phyloP scores from a whole-genome alignment of 257 asterid genomes.

The Echium plantagineum region DNA sequence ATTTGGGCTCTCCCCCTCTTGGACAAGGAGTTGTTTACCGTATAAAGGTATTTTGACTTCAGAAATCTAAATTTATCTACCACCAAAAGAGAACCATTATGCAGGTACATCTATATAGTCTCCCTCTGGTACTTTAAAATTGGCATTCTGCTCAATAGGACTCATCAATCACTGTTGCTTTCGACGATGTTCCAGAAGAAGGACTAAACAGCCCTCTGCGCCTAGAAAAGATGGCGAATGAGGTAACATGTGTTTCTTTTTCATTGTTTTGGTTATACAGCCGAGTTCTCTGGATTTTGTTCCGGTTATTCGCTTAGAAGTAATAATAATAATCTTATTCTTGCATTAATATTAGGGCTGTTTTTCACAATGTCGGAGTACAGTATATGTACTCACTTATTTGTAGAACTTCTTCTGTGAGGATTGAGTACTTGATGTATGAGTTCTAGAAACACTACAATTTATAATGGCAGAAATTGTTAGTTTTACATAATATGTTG shows the following conservation, averaged over 20 bases:
- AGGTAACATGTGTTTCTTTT: conserved; percentile 34
- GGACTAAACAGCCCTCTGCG: conserved; percentile 82
- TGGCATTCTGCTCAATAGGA: conserved; percentile 46
- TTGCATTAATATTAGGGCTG: too few relatives aligned
- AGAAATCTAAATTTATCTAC: neutral
- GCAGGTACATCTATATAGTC: neutral
- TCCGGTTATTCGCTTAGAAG: too few relatives aligned
- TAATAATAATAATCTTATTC: too few relatives aligned
- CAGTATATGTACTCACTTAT: too few relatives aligned
- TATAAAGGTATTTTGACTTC: conserved; percentile 47
- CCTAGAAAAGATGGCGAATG: conserved; percentile 87
- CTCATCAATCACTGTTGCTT: conserved; percentile 82
- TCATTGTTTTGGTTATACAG: neutral
- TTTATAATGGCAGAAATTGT: neutral
- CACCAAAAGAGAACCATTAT: neutral
- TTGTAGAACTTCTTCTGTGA: too few relatives aligned
- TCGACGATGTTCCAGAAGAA: conserved; percentile 93
- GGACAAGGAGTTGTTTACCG: conserved; percentile 97
- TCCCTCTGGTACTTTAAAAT: conserved; percentile 7
- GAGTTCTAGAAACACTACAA: too few relatives aligned
- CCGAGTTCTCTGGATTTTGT: neutral
- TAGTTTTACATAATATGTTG: conserved; percentile 9
- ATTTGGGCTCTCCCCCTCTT: conserved; percentile 72
- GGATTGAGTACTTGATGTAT: too few relatives aligned
- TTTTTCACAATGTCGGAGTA: too few relatives aligned